Conservation (phyloP, 768 basidiomycete species). For the Tylopilus cervinicoccineus region DNA sequence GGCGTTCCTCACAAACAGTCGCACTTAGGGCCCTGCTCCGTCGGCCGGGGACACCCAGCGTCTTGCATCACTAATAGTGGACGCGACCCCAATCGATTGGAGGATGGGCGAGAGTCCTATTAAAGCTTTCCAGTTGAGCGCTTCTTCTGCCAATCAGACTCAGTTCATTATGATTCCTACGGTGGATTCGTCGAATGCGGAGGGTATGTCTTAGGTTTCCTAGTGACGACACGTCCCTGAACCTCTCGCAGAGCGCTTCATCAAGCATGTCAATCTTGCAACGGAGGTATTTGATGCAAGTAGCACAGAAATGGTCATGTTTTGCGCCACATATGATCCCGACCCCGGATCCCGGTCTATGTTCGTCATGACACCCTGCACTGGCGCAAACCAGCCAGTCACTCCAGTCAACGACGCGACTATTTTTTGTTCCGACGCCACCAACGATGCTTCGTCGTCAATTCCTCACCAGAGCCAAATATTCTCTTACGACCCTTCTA, state of each 20-base stretch:
- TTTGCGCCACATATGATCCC: conserved; percentile 62
- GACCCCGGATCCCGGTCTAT: conserved; percentile 44
- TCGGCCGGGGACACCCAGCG: conserved; percentile 4
- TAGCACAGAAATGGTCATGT: conserved; percentile 35
- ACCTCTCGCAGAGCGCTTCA: conserved; percentile 6
- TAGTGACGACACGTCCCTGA: conserved; percentile 1
- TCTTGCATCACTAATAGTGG: conserved; percentile 21
- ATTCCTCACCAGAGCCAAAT: conserved; percentile 45
- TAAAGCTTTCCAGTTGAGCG: conserved; percentile 41
- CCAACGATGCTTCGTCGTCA: conserved; percentile 4
- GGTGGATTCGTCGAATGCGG: conserved; percentile 1
- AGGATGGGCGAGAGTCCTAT: conserved; percentile 24
- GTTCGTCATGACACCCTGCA: conserved; percentile 48
- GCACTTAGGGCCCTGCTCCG: conserved; percentile 6
- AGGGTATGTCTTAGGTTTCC: conserved; percentile 11
- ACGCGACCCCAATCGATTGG: conserved; percentile 26
- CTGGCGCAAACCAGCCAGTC: conserved; percentile 27
- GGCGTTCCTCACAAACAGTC: neutral
- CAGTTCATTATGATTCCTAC: conserved; percentile 38
- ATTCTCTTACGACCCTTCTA: conserved; percentile 51
- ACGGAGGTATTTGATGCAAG: conserved; percentile 40
- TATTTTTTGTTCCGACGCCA: conserved; percentile 11
- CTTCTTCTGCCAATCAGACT: conserved; percentile 45
- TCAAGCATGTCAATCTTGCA: conserved; percentile 40
- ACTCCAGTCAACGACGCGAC: neutral